A percentile compares a stretch with the other conserved stretches of the same genome.
Conservation (phyloP, 768 basidiomycete species). For the Panaeolus papilionaceus region DNA sequence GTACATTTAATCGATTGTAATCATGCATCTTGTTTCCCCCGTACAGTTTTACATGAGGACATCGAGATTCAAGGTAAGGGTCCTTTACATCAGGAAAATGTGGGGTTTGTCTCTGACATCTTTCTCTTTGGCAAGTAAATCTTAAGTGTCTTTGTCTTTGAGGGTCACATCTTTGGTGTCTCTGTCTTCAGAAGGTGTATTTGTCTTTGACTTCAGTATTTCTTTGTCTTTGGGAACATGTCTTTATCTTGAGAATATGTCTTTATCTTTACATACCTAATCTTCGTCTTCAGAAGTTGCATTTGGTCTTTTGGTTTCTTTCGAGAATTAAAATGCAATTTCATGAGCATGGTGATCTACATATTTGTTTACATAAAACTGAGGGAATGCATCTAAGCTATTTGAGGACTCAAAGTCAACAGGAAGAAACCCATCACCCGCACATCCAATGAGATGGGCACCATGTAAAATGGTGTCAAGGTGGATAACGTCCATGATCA, state of each 20-base stretch:
- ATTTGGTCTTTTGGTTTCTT: no score
- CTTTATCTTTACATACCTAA: no score
- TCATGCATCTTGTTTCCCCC: no score
- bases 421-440: conserved; percentile 27
- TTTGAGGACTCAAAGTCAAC: conserved; percentile 25
- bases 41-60: no score
- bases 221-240: background rate
- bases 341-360: conserved; percentile 38
- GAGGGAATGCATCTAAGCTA: conserved; percentile 32
- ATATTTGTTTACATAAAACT: conserved; percentile 37
- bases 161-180: background rate
- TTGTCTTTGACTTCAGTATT: background rate
- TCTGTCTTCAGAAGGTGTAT: background rate
- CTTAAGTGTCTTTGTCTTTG: conserved; percentile 13
- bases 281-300: no score
- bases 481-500: conserved; percentile 30
- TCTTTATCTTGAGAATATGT: background rate
- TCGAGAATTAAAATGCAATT: conserved; percentile 20
- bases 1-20: no score
- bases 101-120: conserved; percentile 11
- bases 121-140: conserved; percentile 7
- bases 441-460: conserved; percentile 37
- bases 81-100: conserved; percentile 16
- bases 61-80: no score
- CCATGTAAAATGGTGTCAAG: conserved; percentile 36